phyloP scores from a whole-genome alignment of 2,329 filamentous ascomycete species.

The Pseudogymnoascus sp. region DNA sequence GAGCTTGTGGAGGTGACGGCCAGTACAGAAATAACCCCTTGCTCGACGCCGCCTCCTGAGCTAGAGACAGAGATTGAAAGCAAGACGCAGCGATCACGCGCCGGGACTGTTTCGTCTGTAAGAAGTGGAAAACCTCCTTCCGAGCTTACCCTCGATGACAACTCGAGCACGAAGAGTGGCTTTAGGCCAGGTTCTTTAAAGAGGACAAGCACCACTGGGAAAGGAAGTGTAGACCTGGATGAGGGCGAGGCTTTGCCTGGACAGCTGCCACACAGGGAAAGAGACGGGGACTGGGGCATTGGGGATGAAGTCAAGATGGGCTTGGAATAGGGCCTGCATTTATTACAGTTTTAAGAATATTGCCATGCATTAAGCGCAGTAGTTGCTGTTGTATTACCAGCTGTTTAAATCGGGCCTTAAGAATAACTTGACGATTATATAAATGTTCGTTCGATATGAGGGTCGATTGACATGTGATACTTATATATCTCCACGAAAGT shows the following conservation, averaged over 20 bases:
- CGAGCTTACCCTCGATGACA: conserved; percentile 7
- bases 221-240: conserved; percentile 18
- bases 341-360: not conserved
- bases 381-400: conserved; percentile 2
- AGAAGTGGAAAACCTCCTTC: not conserved
- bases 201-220: conserved; percentile 14
- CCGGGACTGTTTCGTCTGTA: not conserved
- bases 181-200: conserved; percentile 18
- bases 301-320: conserved; percentile 81
- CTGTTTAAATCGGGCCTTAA: not conserved
- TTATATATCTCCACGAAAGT: not conserved
- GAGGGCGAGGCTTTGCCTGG: conserved; percentile 41
- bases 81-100: not conserved
- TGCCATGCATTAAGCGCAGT: conserved; percentile 17
- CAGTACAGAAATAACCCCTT: conserved; percentile 38
- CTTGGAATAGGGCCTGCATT: conserved; percentile 48
- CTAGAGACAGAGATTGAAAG: not conserved
- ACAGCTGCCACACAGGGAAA: conserved; percentile 46
- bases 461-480: not conserved
- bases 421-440: not conserved
- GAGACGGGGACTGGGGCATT: conserved; percentile 66
- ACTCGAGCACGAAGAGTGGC: conserved; percentile 14
- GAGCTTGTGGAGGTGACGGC: conserved; percentile 72
- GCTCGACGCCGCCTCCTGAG: conserved; percentile 29
- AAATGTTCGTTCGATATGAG: not conserved